Conservation (phyloP, 176 grass and related monocot genomes). For the Alopecurus myosuroides region DNA sequence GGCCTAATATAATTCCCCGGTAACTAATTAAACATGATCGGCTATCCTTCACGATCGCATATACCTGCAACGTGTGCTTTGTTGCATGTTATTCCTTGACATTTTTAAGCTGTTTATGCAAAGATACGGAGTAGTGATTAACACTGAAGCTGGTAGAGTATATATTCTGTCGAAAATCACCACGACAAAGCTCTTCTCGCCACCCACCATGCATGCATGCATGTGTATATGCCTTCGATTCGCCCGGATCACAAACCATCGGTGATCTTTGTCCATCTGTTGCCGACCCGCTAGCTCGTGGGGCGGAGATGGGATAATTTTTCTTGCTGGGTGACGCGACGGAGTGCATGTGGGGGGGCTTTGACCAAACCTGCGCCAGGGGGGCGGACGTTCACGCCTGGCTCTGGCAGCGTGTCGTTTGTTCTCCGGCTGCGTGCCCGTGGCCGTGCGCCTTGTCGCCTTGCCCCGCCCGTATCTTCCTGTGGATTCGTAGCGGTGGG, state of each 20-base stretch:
- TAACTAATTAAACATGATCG: not conserved
- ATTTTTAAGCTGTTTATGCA: not conserved
- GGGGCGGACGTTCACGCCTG: not conserved
- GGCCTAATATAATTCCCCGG: constrained; percentile 23
- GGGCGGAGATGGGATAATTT: not conserved
- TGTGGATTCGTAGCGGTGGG: constrained; percentile 14
- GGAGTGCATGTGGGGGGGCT: not conserved
- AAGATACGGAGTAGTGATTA: not conserved
- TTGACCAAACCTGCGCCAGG: constrained; percentile 1
- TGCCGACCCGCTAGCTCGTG: too few species aligned
- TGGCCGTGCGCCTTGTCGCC: not conserved
- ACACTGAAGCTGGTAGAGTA: too few species aligned
- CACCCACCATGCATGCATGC: too few species aligned
- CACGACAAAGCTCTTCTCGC: not conserved
- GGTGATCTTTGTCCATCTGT: not conserved
- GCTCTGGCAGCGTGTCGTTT: not conserved
- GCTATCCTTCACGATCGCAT: not conserved
- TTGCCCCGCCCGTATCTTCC: constrained; percentile 18
- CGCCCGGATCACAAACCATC: too few species aligned
- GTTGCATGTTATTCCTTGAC: not conserved
- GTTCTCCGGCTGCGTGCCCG: not conserved
- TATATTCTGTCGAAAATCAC: not conserved
- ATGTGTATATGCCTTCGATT: too few species aligned
- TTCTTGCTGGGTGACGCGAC: not conserved
- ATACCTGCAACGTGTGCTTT: not conserved